Base-by-base conservation (phyloP, 805 yeast species). In the Saitoella complicata region DNA sequence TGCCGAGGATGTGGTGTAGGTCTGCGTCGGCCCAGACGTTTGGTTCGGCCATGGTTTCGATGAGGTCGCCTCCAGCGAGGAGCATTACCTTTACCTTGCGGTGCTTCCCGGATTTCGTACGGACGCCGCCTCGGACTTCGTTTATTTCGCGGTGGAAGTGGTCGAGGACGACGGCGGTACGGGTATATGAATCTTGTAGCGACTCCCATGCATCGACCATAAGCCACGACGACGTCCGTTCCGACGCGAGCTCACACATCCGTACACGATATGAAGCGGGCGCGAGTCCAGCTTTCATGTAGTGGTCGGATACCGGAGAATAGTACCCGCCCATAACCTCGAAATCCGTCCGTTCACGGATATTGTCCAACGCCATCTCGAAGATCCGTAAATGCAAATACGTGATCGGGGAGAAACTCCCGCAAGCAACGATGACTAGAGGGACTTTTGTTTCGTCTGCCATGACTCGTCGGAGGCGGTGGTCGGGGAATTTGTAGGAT, bases 131-230 rank as follows among this genome's bases (percentile, higher is more conserved):
- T 46, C 94, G 68, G 58, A 81, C 83, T 48, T 86, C 76, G 60
- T 91, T 91, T 51, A 91, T 80, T 57, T 91, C 98, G 57, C 87
- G 84, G 62, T 91, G 87, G 64, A 91, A 91, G 62, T 91, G 98
- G 60, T 91, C 98, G 57, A 91, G 70, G 5, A 91, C 98, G 45
- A 85, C 72, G 1, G 97, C 96, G 0, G 98, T 91, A 53, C 98
- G 72, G 31, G 94, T 85, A 61, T 91, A 91, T 40, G 76, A 71
- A 1, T 83, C 81, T 62, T 91, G 98, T 48, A 91, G 68, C 3
- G 93, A 80, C 65, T 91, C 98, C 98, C 98, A 91, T 1, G 97
- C 96, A 61, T 91, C 98, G 31, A 91, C 98, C 98, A 91, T 91
- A 36, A 91, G 70, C 98, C 98, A 91, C 31, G 88, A 78, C 3